phyloP scores from a whole-genome alignment of 2,329 filamentous ascomycete genomes.

The Nemania sp. region DNA sequence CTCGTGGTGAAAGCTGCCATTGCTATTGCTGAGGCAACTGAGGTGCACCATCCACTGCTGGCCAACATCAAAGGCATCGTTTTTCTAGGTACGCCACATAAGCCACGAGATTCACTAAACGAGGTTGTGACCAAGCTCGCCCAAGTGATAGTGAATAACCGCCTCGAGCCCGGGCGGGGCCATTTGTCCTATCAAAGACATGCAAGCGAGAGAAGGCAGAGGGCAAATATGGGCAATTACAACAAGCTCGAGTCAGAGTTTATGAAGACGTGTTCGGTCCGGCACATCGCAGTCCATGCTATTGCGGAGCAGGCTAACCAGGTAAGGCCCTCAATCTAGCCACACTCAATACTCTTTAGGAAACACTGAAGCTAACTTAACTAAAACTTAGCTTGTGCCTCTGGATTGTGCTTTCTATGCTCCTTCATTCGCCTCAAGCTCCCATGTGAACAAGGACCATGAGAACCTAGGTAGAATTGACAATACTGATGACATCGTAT shows the following conservation, averaged over 20 bases:
- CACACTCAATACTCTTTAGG: background rate
- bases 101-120: background rate
- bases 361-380: background rate
- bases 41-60: background rate
- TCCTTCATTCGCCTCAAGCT: background rate
- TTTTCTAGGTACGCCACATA: background rate
- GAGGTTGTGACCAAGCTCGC: background rate
- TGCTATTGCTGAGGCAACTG: background rate
- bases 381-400: background rate
- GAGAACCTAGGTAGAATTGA: background rate
- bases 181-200: background rate
- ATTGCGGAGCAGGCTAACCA: background rate
- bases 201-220: no score
- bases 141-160: background rate
- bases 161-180: background rate
- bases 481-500: background rate
- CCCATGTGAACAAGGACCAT: background rate
- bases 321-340: background rate
- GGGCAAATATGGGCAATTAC: background rate
- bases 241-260: background rate
- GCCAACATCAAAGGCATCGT: background rate
- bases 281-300: background rate
- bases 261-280: background rate
- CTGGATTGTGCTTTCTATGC: background rate
- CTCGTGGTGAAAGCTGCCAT: constrained; percentile 3